These are phyloP conservation scores for Tetrapisispora taiwanensis DNA, from an alignment of 805 yeast species.

Conservation along the genomic window DNA sequence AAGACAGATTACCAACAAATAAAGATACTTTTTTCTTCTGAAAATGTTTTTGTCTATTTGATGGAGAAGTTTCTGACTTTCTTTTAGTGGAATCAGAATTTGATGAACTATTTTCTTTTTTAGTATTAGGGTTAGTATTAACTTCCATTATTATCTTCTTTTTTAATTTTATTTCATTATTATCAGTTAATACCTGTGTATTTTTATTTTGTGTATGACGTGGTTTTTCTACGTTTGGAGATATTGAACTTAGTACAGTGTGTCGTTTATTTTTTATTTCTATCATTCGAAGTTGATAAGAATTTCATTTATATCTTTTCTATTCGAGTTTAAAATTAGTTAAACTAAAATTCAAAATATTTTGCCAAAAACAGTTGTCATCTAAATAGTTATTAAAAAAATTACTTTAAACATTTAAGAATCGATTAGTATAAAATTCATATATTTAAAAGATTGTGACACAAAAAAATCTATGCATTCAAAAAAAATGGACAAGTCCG, in stretches of 20 bases:
- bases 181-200: not conserved
- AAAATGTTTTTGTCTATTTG: not conserved
- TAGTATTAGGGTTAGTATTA: too few relatives aligned
- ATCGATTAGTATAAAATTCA: too few relatives aligned
- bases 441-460: not conserved
- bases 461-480: not conserved
- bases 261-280: not conserved
- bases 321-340: too few relatives aligned
- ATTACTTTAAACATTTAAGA: too few relatives aligned
- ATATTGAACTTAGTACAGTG: not conserved
- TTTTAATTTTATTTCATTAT: not conserved
- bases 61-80: not conserved
- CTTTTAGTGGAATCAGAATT: too few relatives aligned
- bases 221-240: not conserved
- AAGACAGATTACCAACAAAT: constrained; percentile 56
- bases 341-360: too few relatives aligned
- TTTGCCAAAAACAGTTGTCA: too few relatives aligned
- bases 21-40: constrained; percentile 25
- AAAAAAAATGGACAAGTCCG: constrained; percentile 53
- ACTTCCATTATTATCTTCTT: not conserved
- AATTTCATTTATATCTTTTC: not conserved
- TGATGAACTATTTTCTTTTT: too few relatives aligned
- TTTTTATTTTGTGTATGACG: not conserved
- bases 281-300: not conserved
- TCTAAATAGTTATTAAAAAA: too few relatives aligned